Conservation (phyloP, 2,329 filamentous ascomycete species). For the Scedosporium minutisporum region DNA sequence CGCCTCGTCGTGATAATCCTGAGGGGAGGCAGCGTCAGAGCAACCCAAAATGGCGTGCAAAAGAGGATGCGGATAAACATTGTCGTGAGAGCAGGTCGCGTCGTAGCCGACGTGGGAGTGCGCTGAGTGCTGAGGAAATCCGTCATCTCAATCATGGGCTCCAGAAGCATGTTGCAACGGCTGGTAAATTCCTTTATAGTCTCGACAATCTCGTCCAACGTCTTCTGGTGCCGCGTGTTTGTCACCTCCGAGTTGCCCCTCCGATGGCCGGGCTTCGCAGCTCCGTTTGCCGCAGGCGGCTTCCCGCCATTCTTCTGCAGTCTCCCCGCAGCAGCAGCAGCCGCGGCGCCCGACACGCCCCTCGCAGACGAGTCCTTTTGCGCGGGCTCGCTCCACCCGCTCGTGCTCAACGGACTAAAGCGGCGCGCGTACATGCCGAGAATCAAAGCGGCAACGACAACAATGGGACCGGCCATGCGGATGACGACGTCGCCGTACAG, state of each 20-base stretch:
- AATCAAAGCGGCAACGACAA: conserved; percentile 71
- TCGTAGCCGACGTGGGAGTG: conserved; percentile 85
- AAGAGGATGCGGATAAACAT: conserved; percentile 83
- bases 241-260: conserved; percentile 46
- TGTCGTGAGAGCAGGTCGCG: conserved; percentile 76
- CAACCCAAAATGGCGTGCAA: conserved; percentile 79
- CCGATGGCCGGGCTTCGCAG: conserved; percentile 24
- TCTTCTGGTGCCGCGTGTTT: conserved; percentile 77
- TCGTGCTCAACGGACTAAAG: conserved; percentile 84
- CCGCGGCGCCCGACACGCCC: conserved; percentile 13
- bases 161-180: conserved; percentile 82
- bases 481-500: conserved; percentile 82
- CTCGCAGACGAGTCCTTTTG: conserved; percentile 17
- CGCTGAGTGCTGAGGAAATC: conserved; percentile 88
- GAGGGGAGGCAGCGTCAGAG: conserved; percentile 71
- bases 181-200: conserved; percentile 84
- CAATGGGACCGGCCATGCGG: conserved; percentile 70
- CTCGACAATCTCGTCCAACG: conserved; percentile 92
- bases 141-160: conserved; percentile 79
- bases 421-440: conserved; percentile 85
- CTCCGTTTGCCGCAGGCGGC: conserved; percentile 9
- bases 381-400: conserved; percentile 53
- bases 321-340: background rate
- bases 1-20: conserved; percentile 79
- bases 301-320: conserved; percentile 14